These are phyloP conservation scores for Aegilops bicornis DNA, from an alignment of 176 grass and related monocot genomes.

Conservation along the genomic window DNA sequence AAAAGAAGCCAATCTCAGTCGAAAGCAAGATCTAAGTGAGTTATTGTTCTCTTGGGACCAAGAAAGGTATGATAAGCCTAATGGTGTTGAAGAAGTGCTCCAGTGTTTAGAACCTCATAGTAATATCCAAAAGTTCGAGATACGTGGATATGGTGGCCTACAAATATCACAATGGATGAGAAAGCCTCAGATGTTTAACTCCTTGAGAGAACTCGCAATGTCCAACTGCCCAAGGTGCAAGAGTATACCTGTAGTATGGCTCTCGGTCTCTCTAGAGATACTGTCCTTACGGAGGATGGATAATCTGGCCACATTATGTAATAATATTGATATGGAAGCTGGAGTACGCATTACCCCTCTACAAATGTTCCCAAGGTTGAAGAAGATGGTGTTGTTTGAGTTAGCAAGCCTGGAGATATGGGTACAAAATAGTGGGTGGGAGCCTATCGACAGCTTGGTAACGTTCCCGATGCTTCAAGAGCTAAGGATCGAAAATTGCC, in stretches of 20 bases:
- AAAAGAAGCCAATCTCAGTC: no score
- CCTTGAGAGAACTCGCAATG: background rate
- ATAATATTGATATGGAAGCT: background rate
- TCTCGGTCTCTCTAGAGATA: background rate
- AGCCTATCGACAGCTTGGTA: background rate
- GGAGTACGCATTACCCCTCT: background rate
- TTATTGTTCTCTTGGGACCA: no score
- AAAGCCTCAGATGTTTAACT: background rate
- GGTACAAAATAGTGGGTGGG: background rate
- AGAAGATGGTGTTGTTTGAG: accelerated
- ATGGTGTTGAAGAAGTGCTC: no score
- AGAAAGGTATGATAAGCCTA: no score
- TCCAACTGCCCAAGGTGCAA: background rate
- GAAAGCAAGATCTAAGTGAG: no score
- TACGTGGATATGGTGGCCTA: background rate
- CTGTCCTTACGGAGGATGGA: accelerated
- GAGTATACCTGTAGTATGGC: background rate
- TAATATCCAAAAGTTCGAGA: background rate
- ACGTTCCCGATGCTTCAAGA: background rate
- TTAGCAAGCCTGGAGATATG: background rate
- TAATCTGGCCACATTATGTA: background rate
- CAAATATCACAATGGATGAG: constrained; percentile 20
- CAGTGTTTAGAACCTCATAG: no score
- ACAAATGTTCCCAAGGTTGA: constrained; percentile 12
- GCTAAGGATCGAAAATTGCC: background rate